These are phyloP conservation scores for Dicorynia guianensis DNA, from an alignment of 306 rosid species.

Conservation along the genomic window DNA sequence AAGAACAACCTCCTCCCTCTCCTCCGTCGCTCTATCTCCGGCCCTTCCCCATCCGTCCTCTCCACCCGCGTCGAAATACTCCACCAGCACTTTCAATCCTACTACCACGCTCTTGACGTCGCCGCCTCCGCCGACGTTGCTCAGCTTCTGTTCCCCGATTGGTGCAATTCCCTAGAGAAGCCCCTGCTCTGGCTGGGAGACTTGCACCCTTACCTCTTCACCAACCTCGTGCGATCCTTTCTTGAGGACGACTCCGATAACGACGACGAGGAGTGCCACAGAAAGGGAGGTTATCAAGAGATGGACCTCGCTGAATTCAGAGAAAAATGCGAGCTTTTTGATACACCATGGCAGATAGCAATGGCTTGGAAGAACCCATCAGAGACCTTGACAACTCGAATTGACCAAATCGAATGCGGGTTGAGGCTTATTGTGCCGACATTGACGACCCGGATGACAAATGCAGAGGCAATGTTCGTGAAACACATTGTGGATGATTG, in stretches of 20 bases:
- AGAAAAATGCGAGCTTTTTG: conserved; percentile 6
- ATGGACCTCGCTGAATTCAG: neutral
- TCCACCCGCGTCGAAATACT: conserved; percentile 56
- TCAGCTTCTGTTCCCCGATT: conserved; percentile 62
- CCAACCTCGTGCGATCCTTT: conserved; percentile 55
- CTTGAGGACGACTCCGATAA: conserved; percentile 29
- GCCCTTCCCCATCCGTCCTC: conserved; percentile 43
- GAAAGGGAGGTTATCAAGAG: neutral
- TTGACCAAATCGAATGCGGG: conserved; percentile 70
- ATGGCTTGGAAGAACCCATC: conserved; percentile 64
- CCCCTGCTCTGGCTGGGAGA: conserved; percentile 81
- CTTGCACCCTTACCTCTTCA: conserved; percentile 60
- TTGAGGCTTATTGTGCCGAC: conserved; percentile 66
- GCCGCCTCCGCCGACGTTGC: conserved; percentile 55
- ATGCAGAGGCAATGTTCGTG: conserved; percentile 55
- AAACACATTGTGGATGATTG: conserved; percentile 50
- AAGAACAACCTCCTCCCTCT: conserved; percentile 54
- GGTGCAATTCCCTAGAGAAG: conserved; percentile 70
- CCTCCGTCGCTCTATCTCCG: conserved; percentile 50
- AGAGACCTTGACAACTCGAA: conserved; percentile 25
- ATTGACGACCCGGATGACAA: conserved; percentile 42
- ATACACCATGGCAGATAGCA: conserved; percentile 60
- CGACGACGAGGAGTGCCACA: conserved; percentile 8
- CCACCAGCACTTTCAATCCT: conserved; percentile 77
- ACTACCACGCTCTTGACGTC: conserved; percentile 71